Percentiles rank a stretch among this genome's conserved stretches.
These are phyloP conservation scores for Fonsecaea monophora DNA, from an alignment of 2,329 filamentous ascomycete genomes.

Conservation along the genomic window DNA sequence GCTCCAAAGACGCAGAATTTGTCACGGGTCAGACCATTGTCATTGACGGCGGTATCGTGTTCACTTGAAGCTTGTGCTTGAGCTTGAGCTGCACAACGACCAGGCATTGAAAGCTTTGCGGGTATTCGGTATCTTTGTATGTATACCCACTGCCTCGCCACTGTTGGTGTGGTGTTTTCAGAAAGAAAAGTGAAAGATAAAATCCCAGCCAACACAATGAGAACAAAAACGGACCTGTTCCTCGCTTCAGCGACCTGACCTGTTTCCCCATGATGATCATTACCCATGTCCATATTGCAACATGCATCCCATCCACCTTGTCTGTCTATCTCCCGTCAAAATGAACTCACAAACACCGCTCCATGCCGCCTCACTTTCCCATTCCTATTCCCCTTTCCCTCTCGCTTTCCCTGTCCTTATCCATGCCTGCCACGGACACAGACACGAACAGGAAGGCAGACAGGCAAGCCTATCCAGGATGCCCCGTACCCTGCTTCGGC, in stretches of 20 bases:
- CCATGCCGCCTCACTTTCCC: too few relatives aligned
- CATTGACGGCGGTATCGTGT: slow-evolving; percentile 66
- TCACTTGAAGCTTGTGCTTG: slow-evolving; percentile 38
- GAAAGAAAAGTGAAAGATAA: background rate
- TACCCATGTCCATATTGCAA: too few relatives aligned
- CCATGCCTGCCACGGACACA: background rate
- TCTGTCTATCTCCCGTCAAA: too few relatives aligned
- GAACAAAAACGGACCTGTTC: background rate
- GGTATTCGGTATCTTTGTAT: background rate
- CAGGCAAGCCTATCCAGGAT: slow-evolving; percentile 16
- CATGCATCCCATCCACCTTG: too few relatives aligned
- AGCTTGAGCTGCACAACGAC: too few relatives aligned
- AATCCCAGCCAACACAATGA: background rate
- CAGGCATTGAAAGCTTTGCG: too few relatives aligned
- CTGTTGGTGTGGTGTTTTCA: background rate
- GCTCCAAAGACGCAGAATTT: slow-evolving; percentile 65
- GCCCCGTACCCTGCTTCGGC: slow-evolving; percentile 54
- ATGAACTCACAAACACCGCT: too few relatives aligned
- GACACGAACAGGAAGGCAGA: too few relatives aligned
- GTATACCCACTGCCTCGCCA: background rate
- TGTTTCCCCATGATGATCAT: background rate
- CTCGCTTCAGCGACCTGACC: background rate
- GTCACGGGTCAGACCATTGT: slow-evolving; percentile 71
- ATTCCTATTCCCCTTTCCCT: too few relatives aligned
- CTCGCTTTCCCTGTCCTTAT: background rate